A percentile compares a stretch with the other conserved stretches of the same genome.
Evolutionary conservation across 148 eudicot species (phyloP).

Genomic region (Rhododendron williamsianum): DNA sequence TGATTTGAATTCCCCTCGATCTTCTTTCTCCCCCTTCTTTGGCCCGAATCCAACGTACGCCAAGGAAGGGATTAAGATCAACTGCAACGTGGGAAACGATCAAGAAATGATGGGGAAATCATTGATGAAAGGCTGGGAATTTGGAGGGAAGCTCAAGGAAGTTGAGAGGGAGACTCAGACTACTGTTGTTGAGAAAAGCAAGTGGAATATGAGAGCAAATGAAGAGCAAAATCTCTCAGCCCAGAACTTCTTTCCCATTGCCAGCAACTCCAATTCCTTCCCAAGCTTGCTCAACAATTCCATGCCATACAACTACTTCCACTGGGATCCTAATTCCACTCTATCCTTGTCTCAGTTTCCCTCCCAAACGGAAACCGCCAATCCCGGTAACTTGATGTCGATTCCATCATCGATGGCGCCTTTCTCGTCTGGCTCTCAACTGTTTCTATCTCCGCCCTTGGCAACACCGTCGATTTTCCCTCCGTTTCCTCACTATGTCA

Average conservation of each 20-base stretch:
- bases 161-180: constrained; percentile 11
- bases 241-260: constrained; percentile 49
- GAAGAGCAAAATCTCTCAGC: constrained; percentile 31
- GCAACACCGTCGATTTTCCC: constrained; percentile 26
- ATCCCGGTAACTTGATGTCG: constrained; percentile 9
- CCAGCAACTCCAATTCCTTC: constrained; percentile 19
- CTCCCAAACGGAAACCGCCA: constrained; percentile 22
- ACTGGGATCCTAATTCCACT: constrained; percentile 48
- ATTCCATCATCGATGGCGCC: constrained; percentile 12
- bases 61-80: constrained; percentile 24
- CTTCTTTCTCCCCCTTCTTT: constrained; percentile 33
- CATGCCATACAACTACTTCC: constrained; percentile 30
- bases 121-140: not conserved
- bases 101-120: constrained; percentile 15
- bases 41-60: constrained; percentile 22
- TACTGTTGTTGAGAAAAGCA: not conserved
- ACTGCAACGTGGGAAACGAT: constrained; percentile 18
- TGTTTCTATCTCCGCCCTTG: constrained; percentile 34
- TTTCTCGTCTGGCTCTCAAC: constrained; percentile 18
- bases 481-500: constrained; percentile 25
- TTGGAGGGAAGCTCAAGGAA: constrained; percentile 31
- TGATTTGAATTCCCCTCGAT: constrained; percentile 27
- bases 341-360: constrained; percentile 49
- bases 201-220: constrained; percentile 11
- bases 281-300: constrained; percentile 32